Conservation (phyloP, 2,329 filamentous ascomycete genomes). For the Pseudocercospora pini-densiflorae region DNA sequence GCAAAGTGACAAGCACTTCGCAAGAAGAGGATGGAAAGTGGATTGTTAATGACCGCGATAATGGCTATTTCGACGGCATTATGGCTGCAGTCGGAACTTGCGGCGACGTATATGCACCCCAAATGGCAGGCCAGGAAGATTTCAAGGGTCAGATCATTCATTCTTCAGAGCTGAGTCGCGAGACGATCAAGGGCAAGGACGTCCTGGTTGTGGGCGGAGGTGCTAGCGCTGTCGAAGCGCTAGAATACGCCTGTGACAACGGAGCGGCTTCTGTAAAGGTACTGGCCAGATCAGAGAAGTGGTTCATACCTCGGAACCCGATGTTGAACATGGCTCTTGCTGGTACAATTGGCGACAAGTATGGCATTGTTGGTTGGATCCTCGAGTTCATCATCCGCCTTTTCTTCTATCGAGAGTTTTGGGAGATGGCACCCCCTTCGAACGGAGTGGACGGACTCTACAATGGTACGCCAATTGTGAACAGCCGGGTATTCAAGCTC, state of each 20-base stretch:
- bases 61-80: slow-evolving; percentile 77
- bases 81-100: slow-evolving; percentile 80
- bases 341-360: slow-evolving; percentile 72
- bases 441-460: slow-evolving; percentile 68
- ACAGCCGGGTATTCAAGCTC: slow-evolving; percentile 23
- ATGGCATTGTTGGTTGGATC: slow-evolving; percentile 77
- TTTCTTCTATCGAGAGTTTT: slow-evolving; percentile 81
- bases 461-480: slow-evolving; percentile 67
- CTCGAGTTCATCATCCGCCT: slow-evolving; percentile 75
- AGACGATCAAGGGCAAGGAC: slow-evolving; percentile 73
- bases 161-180: slow-evolving; percentile 75
- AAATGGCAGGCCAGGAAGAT: slow-evolving; percentile 60
- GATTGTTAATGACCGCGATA: slow-evolving; percentile 73
- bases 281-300: slow-evolving; percentile 47
- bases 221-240: slow-evolving; percentile 79
- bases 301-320: slow-evolving; percentile 67
- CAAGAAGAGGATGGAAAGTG: slow-evolving; percentile 71
- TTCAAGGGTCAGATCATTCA: slow-evolving; percentile 76
- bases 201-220: slow-evolving; percentile 80
- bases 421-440: slow-evolving; percentile 69
- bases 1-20: slow-evolving; percentile 69
- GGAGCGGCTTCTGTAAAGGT: slow-evolving; percentile 72
- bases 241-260: slow-evolving; percentile 74
- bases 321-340: slow-evolving; percentile 73
- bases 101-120: slow-evolving; percentile 62